Percentiles rank a stretch among this genome's conserved stretches.
Evolutionary conservation across 2,329 filamentous ascomycete genomes (phyloP).

Genomic region (Dothideomycetes sp.): DNA sequence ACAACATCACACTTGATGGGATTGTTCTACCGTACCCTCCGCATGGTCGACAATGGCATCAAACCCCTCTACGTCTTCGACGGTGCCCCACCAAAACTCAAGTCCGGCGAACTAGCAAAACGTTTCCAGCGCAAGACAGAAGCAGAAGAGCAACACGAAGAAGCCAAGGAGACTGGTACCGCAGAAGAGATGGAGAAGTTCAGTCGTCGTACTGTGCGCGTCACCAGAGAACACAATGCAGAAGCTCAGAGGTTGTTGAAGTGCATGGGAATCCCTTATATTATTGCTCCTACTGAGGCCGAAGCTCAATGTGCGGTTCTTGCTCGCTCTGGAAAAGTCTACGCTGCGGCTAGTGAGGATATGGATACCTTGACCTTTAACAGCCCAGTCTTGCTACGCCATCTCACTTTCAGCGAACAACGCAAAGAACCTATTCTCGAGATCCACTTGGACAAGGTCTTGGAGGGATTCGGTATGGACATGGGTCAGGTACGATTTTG

Average conservation of each 20-base stretch:
- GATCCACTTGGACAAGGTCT: conserved; percentile 76
- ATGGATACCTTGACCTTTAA: conserved; percentile 99
- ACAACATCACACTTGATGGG: conserved; percentile 98
- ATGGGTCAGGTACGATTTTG: conserved; percentile 61
- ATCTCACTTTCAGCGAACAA: conserved; percentile 95
- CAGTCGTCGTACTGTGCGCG: conserved; percentile 80
- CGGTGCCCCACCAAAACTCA: conserved; percentile 90
- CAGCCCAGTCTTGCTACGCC: conserved; percentile 77
- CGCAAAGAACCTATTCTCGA: conserved; percentile 96
- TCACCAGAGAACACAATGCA: conserved; percentile 92
- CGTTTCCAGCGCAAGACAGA: conserved; percentile 92
- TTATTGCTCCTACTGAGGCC: conserved; percentile 91
- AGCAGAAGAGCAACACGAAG: conserved; percentile 79
- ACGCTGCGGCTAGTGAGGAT: conserved; percentile 91
- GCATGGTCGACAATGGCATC: conserved; percentile 97
- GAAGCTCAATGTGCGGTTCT: conserved; percentile 93
- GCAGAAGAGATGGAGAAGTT: conserved; percentile 98
- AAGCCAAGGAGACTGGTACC: conserved; percentile 94
- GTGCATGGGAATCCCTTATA: conserved; percentile 93
- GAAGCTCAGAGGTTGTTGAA: conserved; percentile 87
- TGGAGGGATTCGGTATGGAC: conserved; percentile 84
- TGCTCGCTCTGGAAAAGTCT: conserved; percentile 86
- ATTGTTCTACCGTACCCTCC: conserved; percentile 97
- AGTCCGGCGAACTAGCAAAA: conserved; percentile 93
- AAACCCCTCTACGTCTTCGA: conserved; percentile 98